A percentile compares a stretch with the other conserved stretches of the same genome.
Evolutionary conservation across 495 filamentous ascomycete genomes (phyloP).

Genomic region (Trichoderma parareesei): DNA sequence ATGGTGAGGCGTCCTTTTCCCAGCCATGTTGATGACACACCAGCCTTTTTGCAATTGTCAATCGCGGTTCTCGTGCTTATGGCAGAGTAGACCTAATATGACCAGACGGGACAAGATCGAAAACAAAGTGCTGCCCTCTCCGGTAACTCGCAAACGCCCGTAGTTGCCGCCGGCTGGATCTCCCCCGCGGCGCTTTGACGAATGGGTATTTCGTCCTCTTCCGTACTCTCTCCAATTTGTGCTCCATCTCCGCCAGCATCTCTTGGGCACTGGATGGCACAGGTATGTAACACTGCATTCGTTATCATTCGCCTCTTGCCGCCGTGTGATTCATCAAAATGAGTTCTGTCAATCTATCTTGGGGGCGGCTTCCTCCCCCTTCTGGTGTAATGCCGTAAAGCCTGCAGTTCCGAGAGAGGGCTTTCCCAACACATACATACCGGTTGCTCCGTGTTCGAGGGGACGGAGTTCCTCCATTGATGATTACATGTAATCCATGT

Average conservation of each 20-base stretch:
- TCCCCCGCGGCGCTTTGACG: neutral
- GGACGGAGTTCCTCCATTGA: no score
- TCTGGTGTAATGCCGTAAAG: neutral
- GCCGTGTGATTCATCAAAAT: neutral
- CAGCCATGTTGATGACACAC: neutral
- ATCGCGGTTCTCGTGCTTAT: no score
- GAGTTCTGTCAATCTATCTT: neutral
- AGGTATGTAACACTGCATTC: neutral
- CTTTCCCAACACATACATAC: neutral
- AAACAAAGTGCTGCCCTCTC: neutral
- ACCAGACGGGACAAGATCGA: no score
- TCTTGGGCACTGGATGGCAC: neutral
- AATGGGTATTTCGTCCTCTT: neutral
- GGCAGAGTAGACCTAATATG: no score
- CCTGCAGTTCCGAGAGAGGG: neutral
- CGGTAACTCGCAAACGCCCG: neutral
- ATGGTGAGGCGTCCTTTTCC: neutral
- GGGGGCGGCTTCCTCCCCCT: neutral
- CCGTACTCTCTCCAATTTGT: neutral
- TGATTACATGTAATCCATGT: no score
- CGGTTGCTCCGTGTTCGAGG: neutral
- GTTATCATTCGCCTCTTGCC: neutral
- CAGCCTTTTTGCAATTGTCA: neutral
- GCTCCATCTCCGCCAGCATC: neutral
- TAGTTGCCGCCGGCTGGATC: neutral